phyloP scores from a whole-genome alignment of 495 filamentous ascomycete species.

The Hyphodiscus hymeniophilus region DNA sequence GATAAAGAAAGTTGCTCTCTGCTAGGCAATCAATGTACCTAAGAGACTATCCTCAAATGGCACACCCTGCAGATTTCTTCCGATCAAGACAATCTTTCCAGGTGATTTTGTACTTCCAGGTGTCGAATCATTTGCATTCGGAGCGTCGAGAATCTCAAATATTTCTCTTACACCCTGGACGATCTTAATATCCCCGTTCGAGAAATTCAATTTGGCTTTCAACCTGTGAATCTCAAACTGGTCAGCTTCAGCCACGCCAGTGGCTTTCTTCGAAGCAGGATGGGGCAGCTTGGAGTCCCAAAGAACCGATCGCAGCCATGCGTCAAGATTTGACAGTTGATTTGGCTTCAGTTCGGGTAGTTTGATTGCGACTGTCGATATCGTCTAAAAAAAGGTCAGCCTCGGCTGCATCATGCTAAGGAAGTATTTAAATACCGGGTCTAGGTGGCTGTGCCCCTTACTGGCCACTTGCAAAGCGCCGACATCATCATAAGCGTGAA shows the following conservation, averaged over 20 bases:
- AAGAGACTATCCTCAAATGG: constrained; percentile 34
- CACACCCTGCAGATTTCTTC: constrained; percentile 48
- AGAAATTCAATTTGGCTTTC: constrained; percentile 64
- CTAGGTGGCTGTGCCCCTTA: constrained; percentile 72
- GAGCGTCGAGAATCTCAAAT: constrained; percentile 77
- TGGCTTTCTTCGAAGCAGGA: neutral
- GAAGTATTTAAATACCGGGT: constrained; percentile 50
- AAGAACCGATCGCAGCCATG: constrained; percentile 73
- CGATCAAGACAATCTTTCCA: constrained; percentile 79
- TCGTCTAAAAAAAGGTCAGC: constrained; percentile 47
- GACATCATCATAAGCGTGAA: constrained; percentile 87
- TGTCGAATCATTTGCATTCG: constrained; percentile 23
- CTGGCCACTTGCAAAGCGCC: constrained; percentile 53
- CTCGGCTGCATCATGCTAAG: neutral
- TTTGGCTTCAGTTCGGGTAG: constrained; percentile 45
- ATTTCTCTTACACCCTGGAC: constrained; percentile 89
- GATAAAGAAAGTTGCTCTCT: too few relatives aligned
- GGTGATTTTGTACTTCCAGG: constrained; percentile 13
- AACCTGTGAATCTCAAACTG: constrained; percentile 58
- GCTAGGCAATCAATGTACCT: constrained; percentile 4
- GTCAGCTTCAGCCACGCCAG: neutral
- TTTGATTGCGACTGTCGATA: constrained; percentile 72
- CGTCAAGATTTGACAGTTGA: constrained; percentile 56
- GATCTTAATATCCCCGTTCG: constrained; percentile 58
- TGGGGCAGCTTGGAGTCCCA: constrained; percentile 69